These are phyloP conservation scores for Arthrobotrys megalospora DNA, from an alignment of 2,329 filamentous ascomycete species.

Conservation along the genomic window DNA sequence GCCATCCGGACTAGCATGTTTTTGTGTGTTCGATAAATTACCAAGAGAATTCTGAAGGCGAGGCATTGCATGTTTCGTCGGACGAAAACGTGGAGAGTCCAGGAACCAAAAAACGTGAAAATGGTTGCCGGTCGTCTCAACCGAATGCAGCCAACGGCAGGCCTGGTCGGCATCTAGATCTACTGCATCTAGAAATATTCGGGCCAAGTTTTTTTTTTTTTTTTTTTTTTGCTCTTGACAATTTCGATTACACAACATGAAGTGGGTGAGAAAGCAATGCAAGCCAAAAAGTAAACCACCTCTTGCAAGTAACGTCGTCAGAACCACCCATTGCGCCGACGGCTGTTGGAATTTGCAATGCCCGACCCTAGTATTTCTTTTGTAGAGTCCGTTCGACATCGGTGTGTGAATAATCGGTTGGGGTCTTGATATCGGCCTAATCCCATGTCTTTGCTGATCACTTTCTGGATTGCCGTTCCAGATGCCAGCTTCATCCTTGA, in stretches of 20 bases:
- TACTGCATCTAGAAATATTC: conserved; percentile 16
- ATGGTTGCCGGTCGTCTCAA: conserved; percentile 44
- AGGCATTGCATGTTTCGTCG: conserved; percentile 26
- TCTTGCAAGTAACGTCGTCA: not conserved
- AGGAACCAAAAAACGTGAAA: conserved; percentile 11
- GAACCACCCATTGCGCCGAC: conserved; percentile 2
- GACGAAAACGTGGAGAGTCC: conserved; percentile 38
- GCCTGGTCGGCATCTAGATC: conserved; percentile 31
- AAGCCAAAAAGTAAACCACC: not conserved
- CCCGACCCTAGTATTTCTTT: not conserved
- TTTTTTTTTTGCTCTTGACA: conserved; percentile 22
- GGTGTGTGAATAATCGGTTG: conserved; percentile 42
- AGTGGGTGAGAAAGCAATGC: conserved; percentile 17
- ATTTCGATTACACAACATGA: conserved; percentile 49
- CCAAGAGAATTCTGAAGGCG: conserved; percentile 21
- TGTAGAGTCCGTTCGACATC: not conserved
- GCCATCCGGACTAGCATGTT: conserved; percentile 38
- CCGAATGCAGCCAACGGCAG: conserved; percentile 48
- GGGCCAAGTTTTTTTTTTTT: conserved; percentile 4
- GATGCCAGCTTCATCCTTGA: conserved; percentile 44
- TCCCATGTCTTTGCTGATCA: conserved; percentile 41
- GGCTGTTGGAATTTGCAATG: conserved; percentile 5
- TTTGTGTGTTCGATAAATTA: conserved; percentile 36
- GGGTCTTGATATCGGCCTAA: conserved; percentile 32
- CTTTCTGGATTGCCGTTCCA: conserved; percentile 23